Evolutionary conservation across 352 stramenopile genomes (phyloP).

Genomic region (Globisporangium radiosum): DNA sequence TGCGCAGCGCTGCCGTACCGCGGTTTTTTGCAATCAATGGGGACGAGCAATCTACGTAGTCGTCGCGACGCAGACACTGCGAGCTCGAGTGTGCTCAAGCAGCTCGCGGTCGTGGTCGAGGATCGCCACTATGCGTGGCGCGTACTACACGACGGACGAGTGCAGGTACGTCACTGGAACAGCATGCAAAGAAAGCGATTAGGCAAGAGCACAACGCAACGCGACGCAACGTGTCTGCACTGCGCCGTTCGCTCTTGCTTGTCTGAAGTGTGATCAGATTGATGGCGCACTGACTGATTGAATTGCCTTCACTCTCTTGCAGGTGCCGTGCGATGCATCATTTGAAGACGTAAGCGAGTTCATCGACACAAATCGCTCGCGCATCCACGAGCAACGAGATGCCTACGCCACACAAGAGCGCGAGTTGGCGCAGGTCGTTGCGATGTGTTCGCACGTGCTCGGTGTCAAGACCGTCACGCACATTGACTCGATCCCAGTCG

Average conservation of each 20-base stretch:
- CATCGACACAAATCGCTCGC: constrained; percentile 16
- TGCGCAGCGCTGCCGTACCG: constrained; percentile 48
- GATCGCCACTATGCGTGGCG: constrained; percentile 27
- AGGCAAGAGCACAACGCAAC: not conserved
- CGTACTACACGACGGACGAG: constrained; percentile 33
- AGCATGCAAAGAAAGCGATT: too few species aligned
- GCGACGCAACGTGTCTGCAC: not conserved
- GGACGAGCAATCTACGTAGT: constrained; percentile 3
- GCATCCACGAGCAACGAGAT: constrained; percentile 22
- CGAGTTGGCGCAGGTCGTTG: constrained; percentile 27
- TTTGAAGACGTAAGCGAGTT: constrained; percentile 20
- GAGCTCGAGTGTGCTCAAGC: constrained; percentile 26
- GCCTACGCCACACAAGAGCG: constrained; percentile 22
- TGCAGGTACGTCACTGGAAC: constrained; percentile 17
- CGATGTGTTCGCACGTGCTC: constrained; percentile 28
- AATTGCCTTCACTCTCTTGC: not conserved
- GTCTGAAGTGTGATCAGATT: too few species aligned
- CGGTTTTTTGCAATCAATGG: constrained; percentile 41
- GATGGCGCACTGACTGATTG: not conserved
- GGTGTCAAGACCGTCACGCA: constrained; percentile 26
- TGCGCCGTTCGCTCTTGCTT: too few species aligned
- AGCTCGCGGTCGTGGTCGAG: constrained; percentile 37
- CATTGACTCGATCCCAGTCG: constrained; percentile 25
- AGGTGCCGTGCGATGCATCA: constrained; percentile 21
- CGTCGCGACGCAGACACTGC: not conserved